Evolutionary conservation across 2,329 filamentous ascomycete genomes (phyloP).

Genomic region (Fusarium chaquense): DNA sequence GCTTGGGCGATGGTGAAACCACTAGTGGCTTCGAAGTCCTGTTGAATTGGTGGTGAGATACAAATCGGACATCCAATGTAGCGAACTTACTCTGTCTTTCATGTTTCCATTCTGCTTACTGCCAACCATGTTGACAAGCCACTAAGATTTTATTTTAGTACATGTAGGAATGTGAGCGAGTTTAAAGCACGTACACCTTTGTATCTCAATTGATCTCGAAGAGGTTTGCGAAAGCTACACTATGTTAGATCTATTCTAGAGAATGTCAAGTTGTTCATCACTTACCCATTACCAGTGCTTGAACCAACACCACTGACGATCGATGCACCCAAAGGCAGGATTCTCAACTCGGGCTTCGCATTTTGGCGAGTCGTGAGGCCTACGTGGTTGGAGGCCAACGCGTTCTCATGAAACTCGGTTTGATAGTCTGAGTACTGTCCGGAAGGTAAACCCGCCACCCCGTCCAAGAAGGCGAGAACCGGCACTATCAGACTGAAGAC

Average conservation of each 20-base stretch:
- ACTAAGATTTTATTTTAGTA: neutral
- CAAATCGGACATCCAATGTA: accelerated
- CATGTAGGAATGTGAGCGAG: too few relatives aligned
- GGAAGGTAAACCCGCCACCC: neutral
- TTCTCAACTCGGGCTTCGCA: constrained; percentile 3
- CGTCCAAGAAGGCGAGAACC: neutral
- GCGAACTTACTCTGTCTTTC: neutral
- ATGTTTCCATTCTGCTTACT: constrained; percentile 8
- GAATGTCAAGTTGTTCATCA: neutral
- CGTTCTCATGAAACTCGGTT: neutral
- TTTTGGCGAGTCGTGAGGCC: neutral
- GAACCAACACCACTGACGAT: constrained; percentile 13
- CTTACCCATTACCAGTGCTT: neutral
- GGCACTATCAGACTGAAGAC: constrained; percentile 1
- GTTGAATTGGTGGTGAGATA: neutral
- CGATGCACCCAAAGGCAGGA: constrained; percentile 4
- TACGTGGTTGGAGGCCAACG: neutral
- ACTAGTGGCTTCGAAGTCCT: neutral
- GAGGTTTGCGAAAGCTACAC: neutral
- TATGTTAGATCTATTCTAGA: neutral
- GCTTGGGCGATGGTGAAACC: neutral
- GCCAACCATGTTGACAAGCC: constrained; percentile 1
- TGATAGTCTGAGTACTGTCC: neutral
- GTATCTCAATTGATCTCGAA: neutral
- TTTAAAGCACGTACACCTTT: neutral